Evolutionary conservation across 1,284 basidiomycete genomes (phyloP).

Genomic region (Cutaneotrichosporon sp.): DNA sequence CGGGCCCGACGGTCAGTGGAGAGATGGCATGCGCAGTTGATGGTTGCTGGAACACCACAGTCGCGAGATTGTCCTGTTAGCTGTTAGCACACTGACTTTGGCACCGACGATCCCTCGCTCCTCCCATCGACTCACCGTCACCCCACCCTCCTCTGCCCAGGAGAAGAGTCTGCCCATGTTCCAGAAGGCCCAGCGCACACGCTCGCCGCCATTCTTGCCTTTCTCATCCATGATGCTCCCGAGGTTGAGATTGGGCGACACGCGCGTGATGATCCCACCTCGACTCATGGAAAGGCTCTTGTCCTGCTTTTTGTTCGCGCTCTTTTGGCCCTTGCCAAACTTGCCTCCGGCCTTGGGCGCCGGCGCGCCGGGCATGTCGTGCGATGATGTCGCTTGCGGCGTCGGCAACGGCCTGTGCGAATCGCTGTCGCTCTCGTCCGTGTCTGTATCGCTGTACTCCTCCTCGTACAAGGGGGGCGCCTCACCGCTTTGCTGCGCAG

Average conservation of each 20-base stretch:
- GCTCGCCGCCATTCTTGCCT: constrained; percentile 67
- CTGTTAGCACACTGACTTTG: constrained; percentile 1
- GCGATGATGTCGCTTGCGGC: background rate
- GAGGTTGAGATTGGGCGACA: constrained; percentile 52
- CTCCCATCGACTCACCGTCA: constrained; percentile 4
- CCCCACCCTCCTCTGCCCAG: constrained; percentile 69
- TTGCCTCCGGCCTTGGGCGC: background rate
- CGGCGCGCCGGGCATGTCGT: background rate
- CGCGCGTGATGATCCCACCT: constrained; percentile 21
- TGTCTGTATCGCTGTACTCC: constrained; percentile 15
- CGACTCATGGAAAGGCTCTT: constrained; percentile 12
- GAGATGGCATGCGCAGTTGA: constrained; percentile 90
- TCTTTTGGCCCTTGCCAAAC: constrained; percentile 7
- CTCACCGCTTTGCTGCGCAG: background rate
- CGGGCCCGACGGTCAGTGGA: constrained; percentile 56
- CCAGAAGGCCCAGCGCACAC: constrained; percentile 71
- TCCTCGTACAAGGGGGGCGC: constrained; percentile 15
- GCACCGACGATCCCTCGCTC: no score
- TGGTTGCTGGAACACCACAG: constrained; percentile 76
- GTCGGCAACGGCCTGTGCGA: constrained; percentile 1
- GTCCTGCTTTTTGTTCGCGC: constrained; percentile 10
- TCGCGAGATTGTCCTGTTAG: constrained; percentile 77
- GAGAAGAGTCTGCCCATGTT: constrained; percentile 72
- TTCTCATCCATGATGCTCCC: constrained; percentile 60
- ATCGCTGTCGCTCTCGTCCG: constrained; percentile 7